Base-by-base conservation (phyloP, 495 filamentous ascomycete species). In the Penicilliopsis zonata region DNA sequence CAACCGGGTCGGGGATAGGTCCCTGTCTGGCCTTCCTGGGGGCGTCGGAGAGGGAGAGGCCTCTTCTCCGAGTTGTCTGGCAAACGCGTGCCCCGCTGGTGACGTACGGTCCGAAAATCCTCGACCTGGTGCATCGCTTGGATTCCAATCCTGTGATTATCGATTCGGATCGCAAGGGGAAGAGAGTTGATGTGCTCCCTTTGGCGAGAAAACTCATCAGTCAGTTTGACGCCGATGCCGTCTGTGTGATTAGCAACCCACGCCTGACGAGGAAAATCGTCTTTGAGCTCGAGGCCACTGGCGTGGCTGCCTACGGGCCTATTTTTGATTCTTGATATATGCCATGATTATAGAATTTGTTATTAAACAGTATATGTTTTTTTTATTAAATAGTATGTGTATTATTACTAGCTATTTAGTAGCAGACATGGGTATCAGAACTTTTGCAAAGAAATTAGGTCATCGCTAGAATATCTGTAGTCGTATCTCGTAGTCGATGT, bases 271-370 rank as follows among this genome's bases (percentile, higher is more conserved):
- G 64, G 46, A 74, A 74, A 51, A 67, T 86, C 21, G 78, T 86
- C 4, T 83, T 77, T 56, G 80, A 74, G 13, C 61, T 90, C 43
- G 78, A 86, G 47, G 67, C 59, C 6, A 62, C 75, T 31, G 78
- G 80, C 0, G 55, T 84, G 16, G 71, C 78, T 9, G 78, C 82
- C 3, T 87, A 74, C 56, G 83, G 82, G 18, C 75, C 82, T 4
- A 81, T 90, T 40, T 87, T 82, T 52, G 83, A 87, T 59, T 86
- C 81, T 17, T 86, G 53, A 65, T n/a, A n/a, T n/a, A n/a, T n/a
- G n/a, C n/a, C n/a, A n/a, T n/a, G n/a, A n/a, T n/a, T n/a, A n/a
- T n/a, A n/a, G n/a, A n/a, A n/a, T n/a, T n/a, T n/a, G n/a, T n/a
- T n/a, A n/a, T n/a, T n/a, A n/a, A n/a, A n/a, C n/a, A n/a, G n/a